Evolutionary conservation across 371 early-diverging fungal genomes (phyloP), one percentile per base, ranked within the genome.

Genomic region (Apophysomyces variabilis): DNA sequence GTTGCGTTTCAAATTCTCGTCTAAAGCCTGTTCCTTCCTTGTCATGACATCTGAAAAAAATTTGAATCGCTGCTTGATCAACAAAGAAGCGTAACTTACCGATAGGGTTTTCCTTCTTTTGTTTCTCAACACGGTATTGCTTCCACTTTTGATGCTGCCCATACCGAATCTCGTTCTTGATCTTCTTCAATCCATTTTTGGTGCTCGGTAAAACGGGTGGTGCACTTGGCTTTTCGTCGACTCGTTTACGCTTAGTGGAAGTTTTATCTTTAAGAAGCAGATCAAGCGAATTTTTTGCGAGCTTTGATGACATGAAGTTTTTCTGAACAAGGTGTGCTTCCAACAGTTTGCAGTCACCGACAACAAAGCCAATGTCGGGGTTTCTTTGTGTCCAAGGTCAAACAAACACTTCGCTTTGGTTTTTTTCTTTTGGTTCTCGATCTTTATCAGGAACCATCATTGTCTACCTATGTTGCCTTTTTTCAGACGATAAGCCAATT

Each of bases 171-270:
- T 87, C 85, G 57, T 83, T 75, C 58, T 86, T 85, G 46, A 84
- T 75, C 68, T 84, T 85, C 54, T 84, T 85, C 60, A 87, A 60
- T 3, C 88, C 88, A n/a, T 76, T 82, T 57, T 87, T 87, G 21
- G 82, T 85, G 38, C 77, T 78, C 38, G 88, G 88, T 59, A 87
- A 18, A 32, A 43, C 39, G 14, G 65, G 58, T 37, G 60, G 44
- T 47, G 37, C 45, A 32, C 56, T 59, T 32, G 43, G 60, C 16
- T 43, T 59, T 12, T 38, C 41, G 38, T 59, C 16, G 43, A 11
- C 38, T 13, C 7, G 43, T 39, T 59, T 38, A 21, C 60, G 43
- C 39, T 59, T 43, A 60, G 21, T 65, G 67, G 38, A 70, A 38
- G 41, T 66, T 67, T 45, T 50, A 9, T 50, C 54, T 50, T 50